Evolutionary conservation across 2,329 filamentous ascomycete genomes (phyloP), one percentile per base, ranked within the genome.

Genomic region (Penicillium hordei): DNA sequence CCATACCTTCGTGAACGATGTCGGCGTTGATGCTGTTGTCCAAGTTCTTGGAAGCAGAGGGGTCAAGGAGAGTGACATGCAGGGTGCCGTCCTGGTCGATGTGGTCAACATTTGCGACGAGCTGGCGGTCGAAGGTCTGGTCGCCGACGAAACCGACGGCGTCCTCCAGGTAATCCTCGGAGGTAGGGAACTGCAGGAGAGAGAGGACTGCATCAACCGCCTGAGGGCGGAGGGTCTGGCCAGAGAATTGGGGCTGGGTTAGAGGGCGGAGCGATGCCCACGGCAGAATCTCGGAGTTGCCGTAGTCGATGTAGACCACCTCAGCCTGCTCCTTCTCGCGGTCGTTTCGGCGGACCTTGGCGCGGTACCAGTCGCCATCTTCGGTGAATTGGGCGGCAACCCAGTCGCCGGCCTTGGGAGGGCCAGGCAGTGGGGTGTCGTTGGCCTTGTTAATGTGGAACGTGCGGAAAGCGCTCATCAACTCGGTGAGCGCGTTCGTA

Each of bases 311-410:
- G 77, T 96, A 99, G 45, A 95, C 79, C 27, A 99, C 89, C 76
- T 99, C 94, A 25, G 92, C 89, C 67, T 90, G 86, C 83, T 94
- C 91, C 69, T 88, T 88, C 9, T 93, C 84, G 61, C 94, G 91
- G 78, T 99, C 94, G 76, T 97, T 97, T 72, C 93, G 87, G 61
- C 93, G 89, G 60, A 99, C 86, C 60, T 88, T 89, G 33, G 90
- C 94, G 60, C 94, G 90, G 80, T 99, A 99, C 93, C 93, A 99
- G 66, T 94, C 87, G 59, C 88, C 86, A 72, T 99, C 94, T 52
- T 87, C 88, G 7, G 87, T 89, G 81, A 97, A 99, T 73, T 90
- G 89, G 68, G 93, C 93, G 1, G 93, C 89, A 27, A 99, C 93
- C 60, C 89, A 88, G 65, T 97, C 93, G 63, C 94, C 94, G 1